These are phyloP conservation scores for Chlamydomonas sphaeroides DNA, from an alignment of 139 green algal species.

Conservation along the genomic window DNA sequence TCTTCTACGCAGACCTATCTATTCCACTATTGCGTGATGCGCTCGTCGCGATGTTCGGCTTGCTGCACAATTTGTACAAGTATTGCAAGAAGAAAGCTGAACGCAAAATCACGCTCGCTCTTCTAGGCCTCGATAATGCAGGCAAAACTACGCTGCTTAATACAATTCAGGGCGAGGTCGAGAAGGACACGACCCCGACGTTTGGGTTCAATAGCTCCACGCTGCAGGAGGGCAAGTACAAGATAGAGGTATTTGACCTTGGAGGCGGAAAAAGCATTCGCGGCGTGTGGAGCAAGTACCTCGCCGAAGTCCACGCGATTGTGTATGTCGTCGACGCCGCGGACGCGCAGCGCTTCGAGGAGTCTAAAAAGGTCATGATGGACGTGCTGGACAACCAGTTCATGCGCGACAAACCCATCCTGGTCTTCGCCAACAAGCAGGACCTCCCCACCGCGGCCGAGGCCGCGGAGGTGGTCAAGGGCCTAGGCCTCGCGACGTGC, in stretches of 20 bases:
- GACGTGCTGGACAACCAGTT: constrained; percentile 41
- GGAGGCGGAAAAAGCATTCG: constrained; percentile 63
- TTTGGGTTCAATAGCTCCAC: constrained; percentile 61
- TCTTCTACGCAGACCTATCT: too few species aligned
- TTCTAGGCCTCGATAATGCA: constrained; percentile 64
- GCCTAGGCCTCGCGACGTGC: constrained; percentile 40
- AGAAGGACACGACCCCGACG: constrained; percentile 55
- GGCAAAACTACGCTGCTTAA: constrained; percentile 66
- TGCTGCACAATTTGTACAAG: constrained; percentile 48
- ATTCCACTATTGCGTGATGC: too few species aligned
- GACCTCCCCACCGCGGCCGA: constrained; percentile 50
- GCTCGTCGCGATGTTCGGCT: constrained; percentile 55
- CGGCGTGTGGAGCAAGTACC: constrained; percentile 66
- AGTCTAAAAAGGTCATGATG: constrained; percentile 39
- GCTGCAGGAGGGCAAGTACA: constrained; percentile 46
- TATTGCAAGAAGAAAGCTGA: constrained; percentile 44
- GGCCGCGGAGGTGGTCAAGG: constrained; percentile 43
- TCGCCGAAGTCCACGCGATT: constrained; percentile 64
- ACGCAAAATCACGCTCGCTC: constrained; percentile 46
- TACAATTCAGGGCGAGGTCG: constrained; percentile 48
- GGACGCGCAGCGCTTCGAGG: constrained; percentile 54
- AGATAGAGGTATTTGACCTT: constrained; percentile 65
- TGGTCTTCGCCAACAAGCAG: constrained; percentile 74
- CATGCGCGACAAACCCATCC: constrained; percentile 58
- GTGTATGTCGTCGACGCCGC: constrained; percentile 70